Conservation (phyloP, 225 moss, liverwort and hornwort species). For the Ulota crispa region DNA sequence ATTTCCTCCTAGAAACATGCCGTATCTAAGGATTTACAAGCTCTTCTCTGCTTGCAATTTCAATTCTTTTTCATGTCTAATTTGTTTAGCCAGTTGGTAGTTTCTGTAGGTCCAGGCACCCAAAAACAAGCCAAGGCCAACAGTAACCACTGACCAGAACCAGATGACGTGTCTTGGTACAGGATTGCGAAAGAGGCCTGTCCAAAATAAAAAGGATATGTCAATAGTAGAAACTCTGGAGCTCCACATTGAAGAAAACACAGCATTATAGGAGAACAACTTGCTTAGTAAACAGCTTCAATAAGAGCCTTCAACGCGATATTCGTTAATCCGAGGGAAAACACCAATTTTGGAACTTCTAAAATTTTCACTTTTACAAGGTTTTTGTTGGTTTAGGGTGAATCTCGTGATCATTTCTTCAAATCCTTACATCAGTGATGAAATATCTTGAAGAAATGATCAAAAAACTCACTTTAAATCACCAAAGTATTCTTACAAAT, state of each 20-base stretch:
- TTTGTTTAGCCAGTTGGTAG: constrained; percentile 15
- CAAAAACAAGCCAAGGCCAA: constrained; percentile 51
- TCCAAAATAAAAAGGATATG: background rate
- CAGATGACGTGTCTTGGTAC: constrained; percentile 68
- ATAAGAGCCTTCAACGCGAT: too few relatives aligned
- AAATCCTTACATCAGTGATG: too few relatives aligned
- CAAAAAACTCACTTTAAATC: too few relatives aligned
- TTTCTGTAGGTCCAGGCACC: constrained; percentile 64
- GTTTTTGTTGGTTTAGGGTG: too few relatives aligned
- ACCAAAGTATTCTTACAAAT: too few relatives aligned
- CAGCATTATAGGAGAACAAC: background rate
- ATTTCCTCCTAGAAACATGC: background rate
- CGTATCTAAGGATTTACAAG: background rate
- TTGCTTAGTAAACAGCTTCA: background rate
- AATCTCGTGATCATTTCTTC: too few relatives aligned
- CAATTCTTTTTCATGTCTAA: background rate
- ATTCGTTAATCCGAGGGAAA: too few relatives aligned
- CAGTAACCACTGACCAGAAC: constrained; percentile 61
- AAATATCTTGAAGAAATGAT: too few relatives aligned
- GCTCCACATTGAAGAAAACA: background rate
- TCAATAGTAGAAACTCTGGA: background rate
- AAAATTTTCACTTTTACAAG: too few relatives aligned
- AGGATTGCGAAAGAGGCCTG: constrained; percentile 76
- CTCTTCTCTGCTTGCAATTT: constrained; percentile 11
- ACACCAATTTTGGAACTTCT: too few relatives aligned